Conservation (phyloP, 441 rosid species). For the Rhodomyrtus psidioides region DNA sequence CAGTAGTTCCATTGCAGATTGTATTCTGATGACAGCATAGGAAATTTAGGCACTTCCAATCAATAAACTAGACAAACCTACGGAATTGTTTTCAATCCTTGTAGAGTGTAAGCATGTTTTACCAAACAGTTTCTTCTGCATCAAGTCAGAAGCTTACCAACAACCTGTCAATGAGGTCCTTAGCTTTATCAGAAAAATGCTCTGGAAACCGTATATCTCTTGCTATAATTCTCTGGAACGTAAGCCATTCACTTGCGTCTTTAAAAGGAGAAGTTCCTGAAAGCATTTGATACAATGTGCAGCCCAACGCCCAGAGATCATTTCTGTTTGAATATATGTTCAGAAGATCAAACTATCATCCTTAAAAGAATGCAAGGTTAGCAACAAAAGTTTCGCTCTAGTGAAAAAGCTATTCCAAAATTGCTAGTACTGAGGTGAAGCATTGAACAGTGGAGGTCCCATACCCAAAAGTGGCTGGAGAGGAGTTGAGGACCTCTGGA, state of each 20-base stretch:
- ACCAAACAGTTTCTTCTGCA: not conserved
- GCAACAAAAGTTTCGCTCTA: not conserved
- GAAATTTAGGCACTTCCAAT: not conserved
- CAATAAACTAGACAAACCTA: not conserved
- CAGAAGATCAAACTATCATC: conserved; percentile 13
- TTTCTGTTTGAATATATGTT: conserved; percentile 61
- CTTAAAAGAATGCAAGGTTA: not conserved
- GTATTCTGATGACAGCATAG: not conserved
- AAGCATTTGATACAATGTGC: conserved; percentile 99
- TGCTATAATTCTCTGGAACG: conserved; percentile 97
- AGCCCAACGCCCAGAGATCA: conserved; percentile 99
- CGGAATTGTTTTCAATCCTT: not conserved
- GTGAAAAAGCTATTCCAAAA: not conserved
- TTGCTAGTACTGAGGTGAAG: not conserved
- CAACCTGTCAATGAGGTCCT: conserved; percentile 80
- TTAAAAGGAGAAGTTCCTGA: conserved; percentile 99
- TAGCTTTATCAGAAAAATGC: conserved; percentile 86
- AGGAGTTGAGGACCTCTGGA: conserved; percentile 98
- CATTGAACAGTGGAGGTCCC: not conserved
- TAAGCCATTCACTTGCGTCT: conserved; percentile 99
- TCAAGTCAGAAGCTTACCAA: conserved; percentile 49
- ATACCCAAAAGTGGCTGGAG: conserved; percentile 97
- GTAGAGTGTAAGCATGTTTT: not conserved
- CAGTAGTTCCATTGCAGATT: not conserved
- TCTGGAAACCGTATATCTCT: conserved; percentile 87